Evolutionary conservation across 129 eudicot species (phyloP).

Genomic region (Escallonia herrerae): DNA sequence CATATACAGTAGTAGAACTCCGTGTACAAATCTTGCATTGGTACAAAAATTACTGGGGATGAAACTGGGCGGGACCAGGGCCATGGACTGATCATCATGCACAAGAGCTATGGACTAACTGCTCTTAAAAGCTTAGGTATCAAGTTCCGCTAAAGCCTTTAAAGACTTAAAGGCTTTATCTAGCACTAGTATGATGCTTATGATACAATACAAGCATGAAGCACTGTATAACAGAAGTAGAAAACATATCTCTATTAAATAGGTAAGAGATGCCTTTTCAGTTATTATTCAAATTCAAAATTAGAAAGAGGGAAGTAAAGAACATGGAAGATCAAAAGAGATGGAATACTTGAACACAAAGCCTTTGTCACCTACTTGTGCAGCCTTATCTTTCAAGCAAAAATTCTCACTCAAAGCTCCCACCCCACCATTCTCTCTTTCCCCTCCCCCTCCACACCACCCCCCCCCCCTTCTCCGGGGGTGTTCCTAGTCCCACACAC

Average conservation of each 20-base stretch:
- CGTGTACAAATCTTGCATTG: too few relatives aligned
- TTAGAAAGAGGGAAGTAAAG: background rate
- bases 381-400: constrained; percentile 78
- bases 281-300: background rate
- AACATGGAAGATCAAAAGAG: constrained; percentile 21
- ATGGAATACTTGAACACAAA: constrained; percentile 56
- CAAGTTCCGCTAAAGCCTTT: background rate
- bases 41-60: too few relatives aligned
- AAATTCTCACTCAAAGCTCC: constrained; percentile 24
- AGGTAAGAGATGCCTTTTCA: background rate
- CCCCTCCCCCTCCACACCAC: too few relatives aligned
- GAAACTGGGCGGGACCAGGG: too few relatives aligned
- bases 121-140: too few relatives aligned
- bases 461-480: too few relatives aligned
- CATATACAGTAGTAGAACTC: too few relatives aligned
- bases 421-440: constrained; percentile 17
- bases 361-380: constrained; percentile 53
- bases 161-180: background rate
- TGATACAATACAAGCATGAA: background rate
- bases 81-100: too few relatives aligned
- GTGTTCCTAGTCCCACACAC: background rate
- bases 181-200: background rate
- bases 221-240: background rate
- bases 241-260: background rate
- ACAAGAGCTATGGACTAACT: too few relatives aligned